A percentile compares a stretch with the other conserved stretches of the same genome.
Evolutionary conservation across 2,329 filamentous ascomycete species (phyloP).

Genomic region (Phoma herbarum): DNA sequence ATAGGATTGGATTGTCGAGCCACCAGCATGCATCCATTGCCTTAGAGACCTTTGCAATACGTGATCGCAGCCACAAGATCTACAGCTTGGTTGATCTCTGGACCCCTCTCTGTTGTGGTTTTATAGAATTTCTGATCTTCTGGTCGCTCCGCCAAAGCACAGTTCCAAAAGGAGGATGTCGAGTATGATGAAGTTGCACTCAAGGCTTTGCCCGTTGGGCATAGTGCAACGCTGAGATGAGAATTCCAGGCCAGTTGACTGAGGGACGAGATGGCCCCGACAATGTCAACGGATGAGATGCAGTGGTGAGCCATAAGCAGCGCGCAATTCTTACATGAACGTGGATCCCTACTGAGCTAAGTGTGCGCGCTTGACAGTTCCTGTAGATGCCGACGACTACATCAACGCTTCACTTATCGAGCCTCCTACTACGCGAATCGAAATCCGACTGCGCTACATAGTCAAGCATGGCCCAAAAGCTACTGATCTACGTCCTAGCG

Average conservation of each 20-base stretch:
- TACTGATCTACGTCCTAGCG: constrained; percentile 85
- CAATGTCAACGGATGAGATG: constrained; percentile 67
- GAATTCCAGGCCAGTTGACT: constrained; percentile 50
- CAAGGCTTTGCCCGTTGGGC: not conserved
- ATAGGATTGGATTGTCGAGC: not conserved
- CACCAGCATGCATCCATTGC: not conserved
- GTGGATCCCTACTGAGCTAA: constrained; percentile 91
- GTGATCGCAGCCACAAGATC: not conserved
- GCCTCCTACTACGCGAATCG: constrained; percentile 51
- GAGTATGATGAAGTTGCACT: not conserved
- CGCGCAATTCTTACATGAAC: constrained; percentile 85
- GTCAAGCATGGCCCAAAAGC: constrained; percentile 87
- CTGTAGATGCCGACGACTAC: constrained; percentile 67
- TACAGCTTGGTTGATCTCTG: not conserved
- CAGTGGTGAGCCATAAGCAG: constrained; percentile 62
- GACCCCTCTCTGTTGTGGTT: not conserved
- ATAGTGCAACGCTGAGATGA: not conserved
- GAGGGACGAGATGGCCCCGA: constrained; percentile 50
- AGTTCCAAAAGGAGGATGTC: constrained; percentile 1
- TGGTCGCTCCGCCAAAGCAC: not conserved
- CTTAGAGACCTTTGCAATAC: too few relatives aligned
- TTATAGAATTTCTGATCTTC: not conserved
- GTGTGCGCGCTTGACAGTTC: constrained; percentile 80
- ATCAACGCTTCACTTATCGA: constrained; percentile 61
- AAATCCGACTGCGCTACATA: constrained; percentile 71